phyloP scores from a whole-genome alignment of 495 filamentous ascomycete genomes.

The Daldinia bambusicola region DNA sequence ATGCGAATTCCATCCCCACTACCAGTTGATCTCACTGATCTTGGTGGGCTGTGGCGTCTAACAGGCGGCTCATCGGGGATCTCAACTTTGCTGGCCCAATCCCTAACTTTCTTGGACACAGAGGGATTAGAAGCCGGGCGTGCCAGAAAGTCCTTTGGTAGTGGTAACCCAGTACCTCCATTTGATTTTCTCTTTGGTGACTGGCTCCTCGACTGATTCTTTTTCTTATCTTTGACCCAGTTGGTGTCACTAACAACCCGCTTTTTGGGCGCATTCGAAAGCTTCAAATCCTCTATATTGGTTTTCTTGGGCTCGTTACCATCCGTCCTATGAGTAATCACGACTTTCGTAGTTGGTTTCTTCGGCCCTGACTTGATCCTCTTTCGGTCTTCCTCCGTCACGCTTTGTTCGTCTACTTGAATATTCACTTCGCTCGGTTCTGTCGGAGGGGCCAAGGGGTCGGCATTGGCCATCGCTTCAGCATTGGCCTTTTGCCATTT shows the following conservation, averaged over 20 bases:
- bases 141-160: slow-evolving; percentile 64
- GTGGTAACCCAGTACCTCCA: slow-evolving; percentile 49
- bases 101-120: slow-evolving; percentile 61
- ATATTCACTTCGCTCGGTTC: slow-evolving; percentile 59
- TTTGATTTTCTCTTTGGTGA: slow-evolving; percentile 52
- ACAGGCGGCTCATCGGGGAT: slow-evolving; percentile 45
- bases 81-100: slow-evolving; percentile 62
- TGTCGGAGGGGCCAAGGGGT: slow-evolving; percentile 52
- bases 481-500: slow-evolving; percentile 79
- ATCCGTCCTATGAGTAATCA: slow-evolving; percentile 15
- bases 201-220: slow-evolving; percentile 53
- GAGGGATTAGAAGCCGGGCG: slow-evolving; percentile 60
- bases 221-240: slow-evolving; percentile 69
- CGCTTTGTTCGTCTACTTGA: slow-evolving; percentile 57
- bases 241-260: slow-evolving; percentile 83
- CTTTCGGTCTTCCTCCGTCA: slow-evolving; percentile 61
- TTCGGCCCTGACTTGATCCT: slow-evolving; percentile 59
- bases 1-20: slow-evolving; percentile 46
- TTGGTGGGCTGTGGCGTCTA: slow-evolving; percentile 23
- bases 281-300: slow-evolving; percentile 41
- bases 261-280: slow-evolving; percentile 68
- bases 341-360: slow-evolving; percentile 46
- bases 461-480: slow-evolving; percentile 58
- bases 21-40: slow-evolving; percentile 35
- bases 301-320: slow-evolving; percentile 34